These are phyloP conservation scores for Mollisiaceae sp. DNA, from an alignment of 2,329 filamentous ascomycete species.

Conservation along the genomic window DNA sequence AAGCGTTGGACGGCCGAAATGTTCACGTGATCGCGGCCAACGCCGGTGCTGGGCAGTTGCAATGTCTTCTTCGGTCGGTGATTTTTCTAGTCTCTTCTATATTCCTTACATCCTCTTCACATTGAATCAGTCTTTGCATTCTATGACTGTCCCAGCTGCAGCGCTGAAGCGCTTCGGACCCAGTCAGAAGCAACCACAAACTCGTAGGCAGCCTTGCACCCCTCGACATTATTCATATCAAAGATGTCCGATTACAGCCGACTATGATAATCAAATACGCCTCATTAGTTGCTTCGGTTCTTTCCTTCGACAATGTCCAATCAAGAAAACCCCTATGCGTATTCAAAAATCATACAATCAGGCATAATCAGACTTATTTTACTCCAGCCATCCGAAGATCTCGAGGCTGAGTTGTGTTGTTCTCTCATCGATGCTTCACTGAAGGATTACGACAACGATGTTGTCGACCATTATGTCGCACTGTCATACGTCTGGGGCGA, in stretches of 20 bases:
- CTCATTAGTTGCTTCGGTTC: background rate
- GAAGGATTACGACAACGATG: slow-evolving; percentile 17
- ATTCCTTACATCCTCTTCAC: background rate
- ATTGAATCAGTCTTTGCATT: too few relatives aligned
- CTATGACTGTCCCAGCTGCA: too few relatives aligned
- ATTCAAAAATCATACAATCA: slow-evolving; percentile 9
- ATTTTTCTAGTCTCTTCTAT: background rate
- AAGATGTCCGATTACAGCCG: too few relatives aligned
- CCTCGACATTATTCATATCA: too few relatives aligned
- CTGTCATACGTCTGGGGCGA: slow-evolving; percentile 31
- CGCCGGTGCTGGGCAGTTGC: background rate
- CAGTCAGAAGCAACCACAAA: too few relatives aligned
- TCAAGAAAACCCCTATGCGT: slow-evolving; percentile 2
- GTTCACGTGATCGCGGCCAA: background rate
- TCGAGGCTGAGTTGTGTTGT: slow-evolving; percentile 20
- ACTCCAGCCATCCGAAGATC: slow-evolving; percentile 11
- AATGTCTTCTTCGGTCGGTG: background rate
- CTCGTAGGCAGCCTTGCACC: too few relatives aligned
- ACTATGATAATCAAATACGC: background rate
- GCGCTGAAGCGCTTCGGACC: too few relatives aligned
- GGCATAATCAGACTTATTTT: slow-evolving; percentile 16
- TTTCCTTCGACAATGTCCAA: background rate
- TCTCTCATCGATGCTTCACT: slow-evolving; percentile 18
- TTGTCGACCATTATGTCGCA: slow-evolving; percentile 20
- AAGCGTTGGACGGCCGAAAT: background rate